Base-by-base conservation (phyloP, 1,139 yeast species). In the Wickerhamiella pararugosa region DNA sequence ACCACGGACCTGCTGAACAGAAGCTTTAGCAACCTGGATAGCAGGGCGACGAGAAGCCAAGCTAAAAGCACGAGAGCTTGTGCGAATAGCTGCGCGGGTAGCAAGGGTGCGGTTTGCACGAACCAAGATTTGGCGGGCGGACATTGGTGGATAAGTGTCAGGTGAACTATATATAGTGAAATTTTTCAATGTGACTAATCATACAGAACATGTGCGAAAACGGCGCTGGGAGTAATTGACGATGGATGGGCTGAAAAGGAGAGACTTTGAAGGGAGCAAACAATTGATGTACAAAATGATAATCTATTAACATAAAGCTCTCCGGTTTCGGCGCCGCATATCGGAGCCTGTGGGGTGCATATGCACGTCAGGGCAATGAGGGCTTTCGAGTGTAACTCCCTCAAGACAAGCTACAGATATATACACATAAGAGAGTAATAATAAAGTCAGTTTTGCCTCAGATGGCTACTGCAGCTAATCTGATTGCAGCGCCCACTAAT, bases 1-100 rank as follows among this genome's bases (percentile, higher is more conserved):
- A 70, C 97, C 97, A 70, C 96, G 83, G 55, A 53, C 48, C 41
- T 52, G 51, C 42, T 55, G 48, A 42, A 59, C 52, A 27, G 11
- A 26, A 37, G 50, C 46, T 33, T 56, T 51, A 35, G 45, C 43
- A 29, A 38, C 38, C 33, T 46, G 11, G 25, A 50, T 48, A 38
- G 49, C 46, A 42, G 56, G 52, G 43, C 51, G 45, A 30, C 41
- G 45, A 34, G 52, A 45, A 29, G 49, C 47, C 29, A 47, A 52
- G 21, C 54, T 50, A 37, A 49, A 41, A n/a, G 60, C 44, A 41
- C 59, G 58, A 34, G 39, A 25, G 35, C 40, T 38, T 28, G 62
- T 50, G 45, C 56, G 54, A 39, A 51, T 37, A 29, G 53, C 51
- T 35, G 59, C 52, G 32, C 58, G 53, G 46, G 52, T 47, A 48